These are phyloP conservation scores for Dacryopinax spathularia DNA, from an alignment of 768 basidiomycete species.

Conservation along the genomic window DNA sequence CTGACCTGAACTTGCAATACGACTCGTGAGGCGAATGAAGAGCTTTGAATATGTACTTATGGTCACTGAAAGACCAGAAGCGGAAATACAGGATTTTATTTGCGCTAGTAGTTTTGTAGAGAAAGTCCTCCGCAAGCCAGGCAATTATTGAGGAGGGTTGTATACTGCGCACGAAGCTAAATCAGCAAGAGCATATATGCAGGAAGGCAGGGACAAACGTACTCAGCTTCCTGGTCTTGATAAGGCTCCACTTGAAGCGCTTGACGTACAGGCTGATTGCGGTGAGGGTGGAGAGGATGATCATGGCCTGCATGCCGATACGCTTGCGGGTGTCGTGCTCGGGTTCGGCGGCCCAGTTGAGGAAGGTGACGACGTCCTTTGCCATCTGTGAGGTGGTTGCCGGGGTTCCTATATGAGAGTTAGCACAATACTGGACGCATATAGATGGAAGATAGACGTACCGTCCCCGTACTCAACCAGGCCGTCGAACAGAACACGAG, in stretches of 20 bases:
- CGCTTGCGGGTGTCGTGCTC: conserved; percentile 97
- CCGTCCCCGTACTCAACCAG: conserved; percentile 95
- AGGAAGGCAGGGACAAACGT: conserved; percentile 23
- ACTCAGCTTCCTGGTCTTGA: conserved; percentile 92
- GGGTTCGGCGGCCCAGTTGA: conserved; percentile 94
- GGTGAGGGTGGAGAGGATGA: conserved; percentile 76
- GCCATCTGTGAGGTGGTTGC: conserved; percentile 98
- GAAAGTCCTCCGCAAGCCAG: not conserved
- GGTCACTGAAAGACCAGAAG: not conserved
- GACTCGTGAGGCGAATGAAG: not conserved
- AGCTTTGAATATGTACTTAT: conserved; percentile 1
- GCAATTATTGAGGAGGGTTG: conserved; percentile 23
- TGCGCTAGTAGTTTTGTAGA: conserved; percentile 2
- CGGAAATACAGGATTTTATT: conserved; percentile 5
- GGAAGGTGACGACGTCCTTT: conserved; percentile 92
- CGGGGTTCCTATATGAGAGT: conserved; percentile 53
- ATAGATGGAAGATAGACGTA: conserved; percentile 22
- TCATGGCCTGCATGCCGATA: conserved; percentile 88
- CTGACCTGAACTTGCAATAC: too few relatives aligned
- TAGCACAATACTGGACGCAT: not conserved
- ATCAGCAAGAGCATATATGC: conserved; percentile 10
- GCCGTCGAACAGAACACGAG: conserved; percentile 87
- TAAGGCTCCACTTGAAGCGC: conserved; percentile 82
- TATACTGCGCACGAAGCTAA: conserved; percentile 22
- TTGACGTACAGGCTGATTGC: conserved; percentile 77